These are phyloP conservation scores for Rachicladosporium sp. DNA, from an alignment of 2,329 filamentous ascomycete genomes.

Conservation along the genomic window DNA sequence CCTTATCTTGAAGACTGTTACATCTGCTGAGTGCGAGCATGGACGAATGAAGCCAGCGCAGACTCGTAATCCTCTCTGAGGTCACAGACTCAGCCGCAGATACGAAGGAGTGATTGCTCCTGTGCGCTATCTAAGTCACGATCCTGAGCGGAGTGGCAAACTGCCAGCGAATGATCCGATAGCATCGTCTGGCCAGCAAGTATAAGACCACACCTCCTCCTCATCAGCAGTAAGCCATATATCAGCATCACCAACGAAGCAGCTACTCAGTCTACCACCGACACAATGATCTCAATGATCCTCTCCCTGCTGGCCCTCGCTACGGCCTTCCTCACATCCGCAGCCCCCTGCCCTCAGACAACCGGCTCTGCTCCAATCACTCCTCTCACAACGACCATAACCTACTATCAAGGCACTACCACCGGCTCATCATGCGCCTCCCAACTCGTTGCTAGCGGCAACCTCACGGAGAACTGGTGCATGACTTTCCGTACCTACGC, in stretches of 20 bases:
- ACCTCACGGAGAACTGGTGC: slow-evolving; percentile 2
- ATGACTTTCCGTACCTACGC: slow-evolving; percentile 1
- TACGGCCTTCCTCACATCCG: not conserved
- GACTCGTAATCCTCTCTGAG: too few species aligned
- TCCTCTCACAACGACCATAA: not conserved
- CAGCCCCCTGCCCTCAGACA: not conserved
- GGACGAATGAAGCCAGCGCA: too few species aligned
- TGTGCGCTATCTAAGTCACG: too few species aligned
- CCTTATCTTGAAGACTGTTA: too few species aligned
- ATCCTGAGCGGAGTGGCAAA: too few species aligned
- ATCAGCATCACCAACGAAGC: not conserved
- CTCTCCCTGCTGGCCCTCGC: slow-evolving; percentile 1
- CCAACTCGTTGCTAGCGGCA: not conserved
- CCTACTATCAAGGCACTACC: slow-evolving; percentile 3
- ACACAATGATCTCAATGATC: not conserved
- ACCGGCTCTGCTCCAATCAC: not conserved
- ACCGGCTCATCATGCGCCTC: not conserved
- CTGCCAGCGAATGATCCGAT: too few species aligned
- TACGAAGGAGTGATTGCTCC: too few species aligned
- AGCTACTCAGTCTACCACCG: not conserved
- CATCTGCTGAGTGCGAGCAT: too few species aligned
- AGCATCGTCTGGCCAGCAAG: not conserved
- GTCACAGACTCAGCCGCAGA: too few species aligned
- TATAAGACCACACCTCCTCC: not conserved
- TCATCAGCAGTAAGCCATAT: not conserved